A percentile compares a stretch with the other conserved stretches of the same genome.
phyloP scores from a whole-genome alignment of 2,329 filamentous ascomycete genomes.

The Colletotrichum tropicicola region DNA sequence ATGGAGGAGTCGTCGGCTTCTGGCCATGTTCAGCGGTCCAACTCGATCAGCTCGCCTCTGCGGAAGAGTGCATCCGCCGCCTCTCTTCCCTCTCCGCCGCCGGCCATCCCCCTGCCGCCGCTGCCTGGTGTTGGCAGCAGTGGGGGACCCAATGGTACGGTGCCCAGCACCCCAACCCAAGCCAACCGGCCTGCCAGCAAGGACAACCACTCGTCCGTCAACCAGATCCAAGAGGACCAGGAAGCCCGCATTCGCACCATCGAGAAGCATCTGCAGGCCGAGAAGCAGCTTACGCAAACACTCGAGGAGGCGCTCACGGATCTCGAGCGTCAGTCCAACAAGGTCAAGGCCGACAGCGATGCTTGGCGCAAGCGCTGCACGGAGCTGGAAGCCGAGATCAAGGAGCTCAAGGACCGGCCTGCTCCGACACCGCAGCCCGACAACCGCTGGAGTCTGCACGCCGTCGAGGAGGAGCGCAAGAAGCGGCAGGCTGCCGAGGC shows the following conservation, averaged over 20 bases:
- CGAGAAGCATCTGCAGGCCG: constrained; percentile 94
- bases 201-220: constrained; percentile 70
- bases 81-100: constrained; percentile 91
- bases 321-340: constrained; percentile 89
- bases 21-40: constrained; percentile 63
- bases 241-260: constrained; percentile 95
- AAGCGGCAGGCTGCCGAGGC: constrained; percentile 91
- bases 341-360: constrained; percentile 90
- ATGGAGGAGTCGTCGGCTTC: constrained; percentile 6
- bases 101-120: constrained; percentile 94
- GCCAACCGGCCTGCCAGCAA: constrained; percentile 81
- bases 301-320: constrained; percentile 96
- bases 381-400: constrained; percentile 77
- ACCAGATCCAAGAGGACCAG: constrained; percentile 91
- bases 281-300: constrained; percentile 95
- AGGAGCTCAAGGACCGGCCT: constrained; percentile 66
- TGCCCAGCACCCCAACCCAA: constrained; percentile 59
- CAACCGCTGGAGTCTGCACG: constrained; percentile 78
- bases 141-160: constrained; percentile 46
- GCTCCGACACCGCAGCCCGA: constrained; percentile 58
- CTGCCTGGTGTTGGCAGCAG: constrained; percentile 71
- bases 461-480: constrained; percentile 95
- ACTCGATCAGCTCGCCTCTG: constrained; percentile 72
- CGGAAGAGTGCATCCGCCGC: constrained; percentile 86
- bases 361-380: constrained; percentile 87